phyloP scores from a whole-genome alignment of 768 basidiomycete genomes.

The Terana coerulea region DNA sequence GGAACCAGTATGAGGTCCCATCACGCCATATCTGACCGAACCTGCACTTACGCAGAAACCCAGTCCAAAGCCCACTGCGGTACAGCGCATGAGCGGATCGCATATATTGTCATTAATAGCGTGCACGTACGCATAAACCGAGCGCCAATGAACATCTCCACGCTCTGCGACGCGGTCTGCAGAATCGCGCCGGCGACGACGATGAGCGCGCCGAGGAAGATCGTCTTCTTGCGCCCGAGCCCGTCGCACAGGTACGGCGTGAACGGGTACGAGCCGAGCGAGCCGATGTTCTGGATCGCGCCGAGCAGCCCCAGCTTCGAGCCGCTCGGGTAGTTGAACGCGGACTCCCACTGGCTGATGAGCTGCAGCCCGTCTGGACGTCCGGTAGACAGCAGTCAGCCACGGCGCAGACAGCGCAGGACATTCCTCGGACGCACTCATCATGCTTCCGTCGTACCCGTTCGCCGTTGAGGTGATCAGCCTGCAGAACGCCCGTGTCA shows the following conservation, averaged over 20 bases:
- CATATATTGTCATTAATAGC: background rate
- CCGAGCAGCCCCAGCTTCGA: constrained; percentile 64
- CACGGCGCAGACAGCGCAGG: too few relatives aligned
- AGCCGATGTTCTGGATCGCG: constrained; percentile 77
- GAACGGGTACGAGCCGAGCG: constrained; percentile 63
- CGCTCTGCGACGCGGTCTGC: constrained; percentile 65
- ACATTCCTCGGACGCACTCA: constrained; percentile 77
- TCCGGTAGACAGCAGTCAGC: too few relatives aligned
- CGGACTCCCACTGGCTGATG: constrained; percentile 54
- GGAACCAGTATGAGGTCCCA: background rate
- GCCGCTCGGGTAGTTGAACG: constrained; percentile 53
- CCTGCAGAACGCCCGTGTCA: constrained; percentile 27
- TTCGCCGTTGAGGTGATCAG: constrained; percentile 76
- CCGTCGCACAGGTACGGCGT: constrained; percentile 70
- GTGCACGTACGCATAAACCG: constrained; percentile 37
- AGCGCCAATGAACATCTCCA: constrained; percentile 79
- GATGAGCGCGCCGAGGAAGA: constrained; percentile 64
- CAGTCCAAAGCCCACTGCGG: constrained; percentile 2
- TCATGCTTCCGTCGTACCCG: constrained; percentile 76
- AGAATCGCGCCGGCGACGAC: constrained; percentile 66
- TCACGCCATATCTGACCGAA: constrained; percentile 46
- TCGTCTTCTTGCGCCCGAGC: constrained; percentile 60
- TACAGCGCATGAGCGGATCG: constrained; percentile 1
- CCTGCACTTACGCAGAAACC: background rate
- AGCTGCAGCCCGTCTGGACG: constrained; percentile 2